These are phyloP conservation scores for Aspergillus indologenus DNA, from an alignment of 495 filamentous ascomycete species.

Conservation along the genomic window DNA sequence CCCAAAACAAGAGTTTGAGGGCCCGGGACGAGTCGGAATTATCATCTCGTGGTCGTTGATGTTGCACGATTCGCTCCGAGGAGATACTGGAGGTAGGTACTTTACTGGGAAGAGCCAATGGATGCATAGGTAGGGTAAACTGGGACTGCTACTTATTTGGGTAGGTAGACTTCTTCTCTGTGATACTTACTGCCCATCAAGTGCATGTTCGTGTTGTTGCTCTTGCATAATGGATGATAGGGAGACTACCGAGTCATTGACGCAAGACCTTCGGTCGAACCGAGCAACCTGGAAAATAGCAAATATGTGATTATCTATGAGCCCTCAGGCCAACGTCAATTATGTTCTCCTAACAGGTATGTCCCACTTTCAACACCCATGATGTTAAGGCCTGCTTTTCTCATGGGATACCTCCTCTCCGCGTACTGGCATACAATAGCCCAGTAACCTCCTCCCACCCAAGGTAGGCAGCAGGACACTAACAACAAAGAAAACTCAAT, in stretches of 20 bases:
- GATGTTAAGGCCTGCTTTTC: conserved; percentile 28
- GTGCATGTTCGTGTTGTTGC: neutral
- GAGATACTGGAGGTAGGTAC: too few relatives aligned
- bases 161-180: neutral
- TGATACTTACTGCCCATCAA: too few relatives aligned
- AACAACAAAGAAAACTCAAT: conserved; percentile 5
- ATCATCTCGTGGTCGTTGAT: too few relatives aligned
- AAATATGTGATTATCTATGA: conserved; percentile 20
- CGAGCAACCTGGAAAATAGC: neutral
- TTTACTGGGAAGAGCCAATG: too few relatives aligned
- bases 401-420: conserved; percentile 20
- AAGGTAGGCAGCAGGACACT: neutral
- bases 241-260: neutral
- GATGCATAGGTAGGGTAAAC: too few relatives aligned
- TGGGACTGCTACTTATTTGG: neutral
- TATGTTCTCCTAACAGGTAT: conserved; percentile 21
- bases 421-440: conserved; percentile 9
- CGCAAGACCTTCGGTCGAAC: neutral
- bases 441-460: conserved; percentile 9
- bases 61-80: too few relatives aligned
- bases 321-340: conserved; percentile 20
- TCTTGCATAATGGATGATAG: neutral
- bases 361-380: conserved; percentile 17
- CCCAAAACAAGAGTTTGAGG: too few relatives aligned
- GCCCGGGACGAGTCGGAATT: too few relatives aligned